Base-by-base conservation (phyloP, 176 grass and related monocot species). In the Leersia perrieri region DNA sequence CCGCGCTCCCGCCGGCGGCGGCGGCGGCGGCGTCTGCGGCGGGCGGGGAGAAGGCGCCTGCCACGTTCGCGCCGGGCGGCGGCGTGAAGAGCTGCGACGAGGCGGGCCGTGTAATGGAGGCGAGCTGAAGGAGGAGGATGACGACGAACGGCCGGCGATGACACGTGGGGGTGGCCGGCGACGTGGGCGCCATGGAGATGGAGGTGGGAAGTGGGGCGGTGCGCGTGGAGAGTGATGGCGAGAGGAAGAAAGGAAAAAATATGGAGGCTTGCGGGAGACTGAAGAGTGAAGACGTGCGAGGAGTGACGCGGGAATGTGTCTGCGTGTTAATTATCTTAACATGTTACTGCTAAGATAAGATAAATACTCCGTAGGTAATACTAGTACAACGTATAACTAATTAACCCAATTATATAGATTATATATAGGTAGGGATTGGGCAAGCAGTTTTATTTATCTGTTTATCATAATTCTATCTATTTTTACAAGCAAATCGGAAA, bases 291-390 rank as follows among this genome's bases (percentile, higher is more conserved):
- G 82, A 85, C 77, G 82, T 85, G 77, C 27, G 26, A 25, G 69
- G 75, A 72, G 82, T 81, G 87, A 89, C 72, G 76, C 68, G 81
- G 70, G 53, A 51, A 51, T 51, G n/a, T n/a, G n/a, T n/a, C n/a
- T n/a, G n/a, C n/a, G n/a, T n/a, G n/a, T n/a, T n/a, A n/a, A n/a
- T n/a, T n/a, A n/a, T n/a, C n/a, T n/a, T n/a, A n/a, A n/a, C n/a
- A n/a, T n/a, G n/a, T n/a, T n/a, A n/a, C n/a, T n/a, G n/a, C n/a
- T 51, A 51, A 51, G 45, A 18, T 20, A 7, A 18, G 45, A 51
- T 12, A 47, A 47, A 47, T 47, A 47, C 16, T n/a, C n/a, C n/a
- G n/a, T n/a, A n/a, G n/a, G n/a, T n/a, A n/a, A n/a, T n/a, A n/a
- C n/a, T n/a, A n/a, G n/a, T n/a, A n/a, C n/a, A n/a, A n/a, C n/a